Evolutionary conservation across 108 stramenopile species (phyloP).

Genomic region (Nannochloropsis gaditana): DNA sequence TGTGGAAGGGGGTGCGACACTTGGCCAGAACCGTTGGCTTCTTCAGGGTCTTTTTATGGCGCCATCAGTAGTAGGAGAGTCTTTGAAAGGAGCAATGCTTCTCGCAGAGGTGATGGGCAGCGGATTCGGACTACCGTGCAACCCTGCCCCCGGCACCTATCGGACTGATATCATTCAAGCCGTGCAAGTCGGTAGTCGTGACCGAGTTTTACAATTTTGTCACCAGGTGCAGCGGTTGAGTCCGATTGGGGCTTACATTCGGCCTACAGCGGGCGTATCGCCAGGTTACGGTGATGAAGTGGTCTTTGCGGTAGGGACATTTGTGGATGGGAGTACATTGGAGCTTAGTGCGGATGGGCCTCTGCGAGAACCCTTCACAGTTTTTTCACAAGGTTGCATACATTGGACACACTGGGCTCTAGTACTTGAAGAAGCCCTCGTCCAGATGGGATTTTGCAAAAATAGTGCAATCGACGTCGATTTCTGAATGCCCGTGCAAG

Average conservation of each 20-base stretch:
- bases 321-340: constrained; percentile 49
- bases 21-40: constrained; percentile 44
- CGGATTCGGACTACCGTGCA: constrained; percentile 41
- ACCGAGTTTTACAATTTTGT: constrained; percentile 41
- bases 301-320: constrained; percentile 51
- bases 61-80: constrained; percentile 49
- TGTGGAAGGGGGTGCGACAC: constrained; percentile 48
- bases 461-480: neutral
- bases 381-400: constrained; percentile 50
- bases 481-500: too few species aligned
- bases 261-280: constrained; percentile 38
- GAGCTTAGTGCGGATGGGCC: constrained; percentile 52
- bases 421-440: constrained; percentile 43
- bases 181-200: constrained; percentile 38
- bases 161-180: constrained; percentile 54
- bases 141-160: constrained; percentile 34
- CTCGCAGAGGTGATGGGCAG: constrained; percentile 45
- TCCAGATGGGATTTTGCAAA: constrained; percentile 23
- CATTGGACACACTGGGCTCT: constrained; percentile 54
- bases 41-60: constrained; percentile 49
- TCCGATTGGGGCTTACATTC: constrained; percentile 48
- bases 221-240: constrained; percentile 46
- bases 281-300: constrained; percentile 53
- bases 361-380: constrained; percentile 40
- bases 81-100: constrained; percentile 45